Evolutionary conservation across 2,329 filamentous ascomycete genomes (phyloP), one percentile per base, ranked within the genome.

Genomic region (Penicillium sp.): DNA sequence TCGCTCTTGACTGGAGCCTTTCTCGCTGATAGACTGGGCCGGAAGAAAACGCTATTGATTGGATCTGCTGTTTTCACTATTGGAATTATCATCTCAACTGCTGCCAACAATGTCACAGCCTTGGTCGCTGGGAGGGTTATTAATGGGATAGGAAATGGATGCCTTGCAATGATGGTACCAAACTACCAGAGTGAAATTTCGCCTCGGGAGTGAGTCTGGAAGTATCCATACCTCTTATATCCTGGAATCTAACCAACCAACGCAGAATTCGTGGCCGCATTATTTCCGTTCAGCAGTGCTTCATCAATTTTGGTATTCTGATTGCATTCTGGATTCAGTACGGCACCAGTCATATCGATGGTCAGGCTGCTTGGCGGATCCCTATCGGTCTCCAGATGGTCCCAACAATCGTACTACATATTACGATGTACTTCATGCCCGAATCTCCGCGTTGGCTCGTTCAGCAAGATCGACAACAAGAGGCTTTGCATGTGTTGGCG

Each of bases 41-140:
- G 77, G 55, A 69, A 69, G 38, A 71, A 65, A 35, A 74, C 77
- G 12, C 74, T 80, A 20, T 68, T 77, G 53, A 64, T 78, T 18
- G 74, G 72, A 2, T 74, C 73, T 30, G 57, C 74, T 12, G 71
- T 80, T 60, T 81, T 77, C 70, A 74, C 77, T 12, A 61, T 80
- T 49, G 78, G 78, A n/a, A 66, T 74, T 12, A 67, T 63, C 54
- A 61, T 64, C 14, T 58, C 60, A 3, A 58, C 61, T 14, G 65
- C 62, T 7, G 63, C 68, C 1, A 65, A 71, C 40, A 63, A 63
- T 26, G 64, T 71, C 12, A 60, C 58, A 7, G 59, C 64, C 23
- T 61, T 72, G 24, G 62, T 72, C 9, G 67, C 64, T 7, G 69
- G 69, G 11, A 64, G 70, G 33, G 59, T 70, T 5, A 62, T 72